Conservation (phyloP, 495 filamentous ascomycete genomes). For the Neurospora sp. region DNA sequence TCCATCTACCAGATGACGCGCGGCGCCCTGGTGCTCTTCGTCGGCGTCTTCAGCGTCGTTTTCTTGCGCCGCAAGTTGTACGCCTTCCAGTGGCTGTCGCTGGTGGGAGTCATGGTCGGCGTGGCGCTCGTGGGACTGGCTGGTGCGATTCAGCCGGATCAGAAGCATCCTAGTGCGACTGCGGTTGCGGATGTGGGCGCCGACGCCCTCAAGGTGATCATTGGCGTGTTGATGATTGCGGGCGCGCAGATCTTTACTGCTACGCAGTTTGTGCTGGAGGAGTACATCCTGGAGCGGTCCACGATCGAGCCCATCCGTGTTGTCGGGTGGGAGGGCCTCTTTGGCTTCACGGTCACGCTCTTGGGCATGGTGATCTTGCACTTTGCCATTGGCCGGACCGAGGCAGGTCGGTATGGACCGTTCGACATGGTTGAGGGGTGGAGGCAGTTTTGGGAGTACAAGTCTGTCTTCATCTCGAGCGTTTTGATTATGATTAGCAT, state of each 20-base stretch:
- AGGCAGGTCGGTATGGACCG: constrained; percentile 66
- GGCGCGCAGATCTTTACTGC: constrained; percentile 94
- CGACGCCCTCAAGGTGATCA: constrained; percentile 58
- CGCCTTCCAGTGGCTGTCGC: constrained; percentile 79
- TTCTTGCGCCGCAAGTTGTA: constrained; percentile 72
- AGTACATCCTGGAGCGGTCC: constrained; percentile 86
- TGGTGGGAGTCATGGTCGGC: constrained; percentile 77
- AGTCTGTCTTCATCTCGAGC: constrained; percentile 60
- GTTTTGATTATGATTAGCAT: constrained; percentile 94
- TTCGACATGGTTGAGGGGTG: constrained; percentile 85
- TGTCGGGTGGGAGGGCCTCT: constrained; percentile 93
- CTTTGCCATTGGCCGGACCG: constrained; percentile 60
- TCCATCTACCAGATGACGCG: constrained; percentile 98
- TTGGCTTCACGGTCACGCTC: constrained; percentile 78
- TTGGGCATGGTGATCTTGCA: constrained; percentile 74
- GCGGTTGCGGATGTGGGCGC: constrained; percentile 23
- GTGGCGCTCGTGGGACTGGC: constrained; percentile 86
- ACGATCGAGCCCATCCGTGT: constrained; percentile 80
- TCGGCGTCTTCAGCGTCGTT: constrained; percentile 86
- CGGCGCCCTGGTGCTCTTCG: constrained; percentile 87
- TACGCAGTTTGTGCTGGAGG: constrained; percentile 90
- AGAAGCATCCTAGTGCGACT: constrained; percentile 31
- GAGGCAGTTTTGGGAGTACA: constrained; percentile 60
- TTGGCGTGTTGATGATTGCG: constrained; percentile 84
- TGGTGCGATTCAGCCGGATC: constrained; percentile 64